A percentile compares a stretch with the other conserved stretches of the same genome.
Evolutionary conservation across 169 alveolate genomes (phyloP).

Genomic region (Plasmodium gaboni): DNA sequence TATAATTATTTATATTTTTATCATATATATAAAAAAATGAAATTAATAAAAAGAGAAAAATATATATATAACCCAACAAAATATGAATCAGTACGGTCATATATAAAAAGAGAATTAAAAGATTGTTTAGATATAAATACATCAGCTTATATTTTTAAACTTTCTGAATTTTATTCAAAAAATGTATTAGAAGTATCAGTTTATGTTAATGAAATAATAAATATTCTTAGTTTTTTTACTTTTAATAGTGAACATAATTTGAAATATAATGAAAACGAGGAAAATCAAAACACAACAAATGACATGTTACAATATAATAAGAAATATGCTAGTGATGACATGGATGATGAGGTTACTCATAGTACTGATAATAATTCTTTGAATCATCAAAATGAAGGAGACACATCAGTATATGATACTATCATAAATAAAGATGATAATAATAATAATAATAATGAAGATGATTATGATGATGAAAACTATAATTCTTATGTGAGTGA

Average conservation of each 20-base stretch:
- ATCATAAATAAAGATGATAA: neutral
- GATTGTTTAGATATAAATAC: slow-evolving; percentile 64
- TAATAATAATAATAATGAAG: neutral
- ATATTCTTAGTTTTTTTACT: slow-evolving; percentile 62
- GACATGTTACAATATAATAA: neutral
- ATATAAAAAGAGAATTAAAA: slow-evolving; percentile 63
- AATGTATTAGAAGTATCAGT: slow-evolving; percentile 52
- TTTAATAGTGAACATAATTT: slow-evolving; percentile 20
- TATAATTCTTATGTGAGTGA: neutral
- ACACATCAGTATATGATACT: neutral
- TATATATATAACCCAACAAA: slow-evolving; percentile 54
- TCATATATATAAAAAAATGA: slow-evolving; percentile 60
- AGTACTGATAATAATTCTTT: neutral
- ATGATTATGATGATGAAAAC: neutral
- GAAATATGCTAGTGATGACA: neutral
- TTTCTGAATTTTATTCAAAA: slow-evolving; percentile 41
- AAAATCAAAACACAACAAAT: neutral
- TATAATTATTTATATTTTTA: slow-evolving; percentile 46
- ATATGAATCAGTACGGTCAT: slow-evolving; percentile 55
- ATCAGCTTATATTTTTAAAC: slow-evolving; percentile 52
- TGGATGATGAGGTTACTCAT: neutral
- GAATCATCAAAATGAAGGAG: neutral
- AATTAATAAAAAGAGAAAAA: slow-evolving; percentile 43
- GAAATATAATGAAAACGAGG: neutral
- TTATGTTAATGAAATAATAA: slow-evolving; percentile 45